A percentile compares a stretch with the other conserved stretches of the same genome.
These are phyloP conservation scores for Fusarium chuoi DNA, from an alignment of 2,329 filamentous ascomycete genomes.

Conservation along the genomic window DNA sequence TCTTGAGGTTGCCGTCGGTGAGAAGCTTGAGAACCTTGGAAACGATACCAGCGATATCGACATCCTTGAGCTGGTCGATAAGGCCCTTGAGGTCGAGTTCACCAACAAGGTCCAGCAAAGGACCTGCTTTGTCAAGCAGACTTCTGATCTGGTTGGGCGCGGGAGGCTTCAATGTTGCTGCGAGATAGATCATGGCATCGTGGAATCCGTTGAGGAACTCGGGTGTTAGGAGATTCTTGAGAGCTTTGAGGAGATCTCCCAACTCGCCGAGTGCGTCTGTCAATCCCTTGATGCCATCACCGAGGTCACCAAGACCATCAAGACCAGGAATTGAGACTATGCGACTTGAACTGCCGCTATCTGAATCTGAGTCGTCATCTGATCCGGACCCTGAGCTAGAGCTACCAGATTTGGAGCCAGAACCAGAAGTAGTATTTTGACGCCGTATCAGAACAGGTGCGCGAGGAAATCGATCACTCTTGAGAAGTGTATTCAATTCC, in stretches of 20 bases:
- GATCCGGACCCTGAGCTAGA: neutral
- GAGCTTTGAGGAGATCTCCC: constrained; percentile 41
- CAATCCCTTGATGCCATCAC: constrained; percentile 39
- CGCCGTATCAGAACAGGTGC: constrained; percentile 18
- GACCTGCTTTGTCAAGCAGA: constrained; percentile 43
- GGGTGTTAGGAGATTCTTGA: constrained; percentile 47
- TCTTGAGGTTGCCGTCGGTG: constrained; percentile 46
- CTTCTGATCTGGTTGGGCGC: constrained; percentile 46
- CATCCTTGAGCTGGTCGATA: constrained; percentile 45
- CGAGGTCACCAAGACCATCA: constrained; percentile 27
- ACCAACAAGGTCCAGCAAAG: constrained; percentile 45
- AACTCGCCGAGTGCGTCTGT: constrained; percentile 40
- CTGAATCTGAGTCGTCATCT: neutral
- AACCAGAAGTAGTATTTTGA: constrained; percentile 23
- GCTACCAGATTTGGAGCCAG: neutral
- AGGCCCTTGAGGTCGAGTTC: constrained; percentile 50
- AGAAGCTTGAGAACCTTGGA: constrained; percentile 47
- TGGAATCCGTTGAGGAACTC: constrained; percentile 55
- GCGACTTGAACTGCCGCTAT: neutral
- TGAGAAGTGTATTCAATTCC: constrained; percentile 55
- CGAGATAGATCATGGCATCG: constrained; percentile 55
- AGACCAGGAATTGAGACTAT: constrained; percentile 25
- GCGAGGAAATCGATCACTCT: constrained; percentile 38
- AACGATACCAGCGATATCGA: constrained; percentile 48
- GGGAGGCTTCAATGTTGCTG: constrained; percentile 51